A percentile compares a stretch with the other conserved stretches of the same genome.
These are phyloP conservation scores for Aureobasidium melanogenum DNA, from an alignment of 2,329 filamentous ascomycete species.

Conservation along the genomic window DNA sequence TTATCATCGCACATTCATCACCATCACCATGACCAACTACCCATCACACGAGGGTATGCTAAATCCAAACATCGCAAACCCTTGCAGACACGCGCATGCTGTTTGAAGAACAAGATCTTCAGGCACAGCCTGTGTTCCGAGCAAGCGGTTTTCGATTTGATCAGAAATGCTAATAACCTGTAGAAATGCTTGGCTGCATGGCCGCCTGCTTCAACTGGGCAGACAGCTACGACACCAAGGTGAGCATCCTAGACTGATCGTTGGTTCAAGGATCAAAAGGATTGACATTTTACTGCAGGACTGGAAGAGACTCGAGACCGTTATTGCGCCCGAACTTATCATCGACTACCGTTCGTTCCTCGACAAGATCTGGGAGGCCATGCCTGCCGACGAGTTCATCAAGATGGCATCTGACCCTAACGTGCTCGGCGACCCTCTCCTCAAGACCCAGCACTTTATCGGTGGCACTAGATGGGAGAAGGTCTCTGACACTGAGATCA, in stretches of 20 bases:
- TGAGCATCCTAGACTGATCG: constrained; percentile 8
- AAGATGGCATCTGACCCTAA: constrained; percentile 42
- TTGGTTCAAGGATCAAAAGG: neutral
- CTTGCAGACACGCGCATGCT: neutral
- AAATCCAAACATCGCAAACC: neutral
- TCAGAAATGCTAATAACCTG: constrained; percentile 3
- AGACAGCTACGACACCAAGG: constrained; percentile 57
- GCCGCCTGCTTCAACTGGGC: constrained; percentile 44
- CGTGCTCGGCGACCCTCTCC: constrained; percentile 45
- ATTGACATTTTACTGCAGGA: constrained; percentile 27
- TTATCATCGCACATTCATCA: neutral
- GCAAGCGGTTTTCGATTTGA: neutral
- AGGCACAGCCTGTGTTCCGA: neutral
- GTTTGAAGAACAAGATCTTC: neutral
- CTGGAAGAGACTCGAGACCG: constrained; percentile 51
- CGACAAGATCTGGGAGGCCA: constrained; percentile 46
- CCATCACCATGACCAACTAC: constrained; percentile 3
- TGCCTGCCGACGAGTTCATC: constrained; percentile 47
- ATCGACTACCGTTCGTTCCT: constrained; percentile 60
- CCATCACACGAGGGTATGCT: constrained; percentile 15
- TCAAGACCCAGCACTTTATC: constrained; percentile 51
- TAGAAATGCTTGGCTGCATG: constrained; percentile 29
- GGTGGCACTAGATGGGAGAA: constrained; percentile 46
- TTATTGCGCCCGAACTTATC: constrained; percentile 54
- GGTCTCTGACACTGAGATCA: constrained; percentile 39